phyloP scores from a whole-genome alignment of 1,284 basidiomycete genomes.

The Lignosus rhinocerotis region DNA sequence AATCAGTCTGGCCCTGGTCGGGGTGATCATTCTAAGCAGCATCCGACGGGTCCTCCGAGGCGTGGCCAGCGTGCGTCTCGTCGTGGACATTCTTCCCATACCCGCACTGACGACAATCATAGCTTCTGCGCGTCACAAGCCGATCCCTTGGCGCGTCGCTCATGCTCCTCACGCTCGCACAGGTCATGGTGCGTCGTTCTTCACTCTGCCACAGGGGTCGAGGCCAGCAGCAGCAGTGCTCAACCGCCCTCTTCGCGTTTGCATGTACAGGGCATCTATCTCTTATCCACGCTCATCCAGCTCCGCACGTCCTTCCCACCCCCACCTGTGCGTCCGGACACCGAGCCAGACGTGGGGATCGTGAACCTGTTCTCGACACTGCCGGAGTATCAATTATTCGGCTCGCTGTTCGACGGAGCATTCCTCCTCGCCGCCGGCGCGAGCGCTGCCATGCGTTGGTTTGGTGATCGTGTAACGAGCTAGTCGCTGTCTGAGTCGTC shows the following conservation, averaged over 20 bases:
- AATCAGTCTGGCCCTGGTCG: conserved; percentile 68
- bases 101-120: not conserved
- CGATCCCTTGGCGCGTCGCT: conserved; percentile 67
- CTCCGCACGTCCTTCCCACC: conserved; percentile 76
- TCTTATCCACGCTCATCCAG: conserved; percentile 76
- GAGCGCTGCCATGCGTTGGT: conserved; percentile 53
- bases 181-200: conserved; percentile 64
- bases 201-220: not conserved
- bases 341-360: conserved; percentile 26
- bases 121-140: conserved; percentile 67
- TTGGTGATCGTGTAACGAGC: conserved; percentile 31
- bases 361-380: conserved; percentile 71
- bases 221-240: not conserved
- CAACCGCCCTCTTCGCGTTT: not conserved
- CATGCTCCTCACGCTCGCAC: conserved; percentile 71
- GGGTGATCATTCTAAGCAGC: conserved; percentile 70
- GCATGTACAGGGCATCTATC: conserved; percentile 63
- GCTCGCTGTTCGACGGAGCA: conserved; percentile 68
- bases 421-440: conserved; percentile 59
- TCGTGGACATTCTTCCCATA: not conserved
- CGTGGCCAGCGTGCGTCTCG: conserved; percentile 55
- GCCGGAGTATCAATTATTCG: conserved; percentile 73
- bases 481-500: not conserved
- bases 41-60: conserved; percentile 65
- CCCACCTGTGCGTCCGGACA: conserved; percentile 32